Base-by-base conservation (phyloP, 1,284 basidiomycete species). In the Exobasidium cylindrosporum region DNA sequence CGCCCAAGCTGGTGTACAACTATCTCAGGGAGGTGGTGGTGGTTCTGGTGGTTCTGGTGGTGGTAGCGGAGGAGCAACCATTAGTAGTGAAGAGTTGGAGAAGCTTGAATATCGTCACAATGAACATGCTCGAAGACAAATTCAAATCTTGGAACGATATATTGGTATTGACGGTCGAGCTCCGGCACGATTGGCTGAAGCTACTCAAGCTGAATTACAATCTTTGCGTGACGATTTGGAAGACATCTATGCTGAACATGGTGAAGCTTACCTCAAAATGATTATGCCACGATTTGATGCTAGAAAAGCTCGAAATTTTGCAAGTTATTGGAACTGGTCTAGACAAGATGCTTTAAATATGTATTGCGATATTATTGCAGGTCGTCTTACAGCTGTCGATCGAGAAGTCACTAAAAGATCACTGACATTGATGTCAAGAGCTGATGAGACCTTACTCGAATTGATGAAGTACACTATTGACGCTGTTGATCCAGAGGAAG, bases 261-360 rank as follows among this genome's bases (percentile, higher is more conserved):
- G 96, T 29, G 94, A 97, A 71, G 81, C 85, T 0, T 98, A 98
- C 82, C 84, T 97, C 67, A 90, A 96, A 62, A 95, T 95, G 52
- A 96, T 98, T 69, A 87, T 93, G 79, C 94, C 95, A 17, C 85
- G 86, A 62, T 98, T 98, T 83, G 91, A 94, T 75, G 88, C 91
- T 2, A 84, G 95, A 80, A 98, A 98, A 82, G 95, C 94, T 21
- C 90, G 96, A 56, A 91, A 90, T 79, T 98, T 98, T 83, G 93
- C 97, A 81, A 97, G 93, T 10, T 92, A 89, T 11, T 98, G 95
- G 95, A 98, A 98, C 81, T 98, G 95, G 96, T 93, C 91, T 57
- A 88, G 95, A 70, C 93, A 97, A 82, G 92, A 95, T 68, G 91
- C 93, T 28, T 84, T 97, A 45, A 84, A 91, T 64, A 92, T 97